phyloP scores from a whole-genome alignment of 2,329 filamentous ascomycete genomes.

The Talaromyces marneffei region DNA sequence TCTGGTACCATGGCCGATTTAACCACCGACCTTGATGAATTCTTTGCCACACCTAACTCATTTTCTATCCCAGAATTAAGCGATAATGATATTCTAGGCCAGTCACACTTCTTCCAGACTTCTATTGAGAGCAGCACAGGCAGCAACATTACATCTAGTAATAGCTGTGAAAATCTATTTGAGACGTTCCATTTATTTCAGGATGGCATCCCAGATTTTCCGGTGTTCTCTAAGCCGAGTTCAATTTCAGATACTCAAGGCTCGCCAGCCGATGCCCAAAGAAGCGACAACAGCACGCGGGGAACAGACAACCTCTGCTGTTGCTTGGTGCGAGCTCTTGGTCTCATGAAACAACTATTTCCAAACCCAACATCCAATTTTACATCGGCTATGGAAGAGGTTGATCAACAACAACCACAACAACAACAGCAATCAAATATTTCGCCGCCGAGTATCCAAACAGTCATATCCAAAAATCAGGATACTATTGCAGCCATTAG shows the following conservation, averaged over 20 bases:
- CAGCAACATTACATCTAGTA: not conserved
- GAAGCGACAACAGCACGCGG: not conserved
- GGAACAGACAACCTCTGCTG: not conserved
- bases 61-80: constrained; percentile 6
- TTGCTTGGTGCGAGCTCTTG: not conserved
- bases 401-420: not conserved
- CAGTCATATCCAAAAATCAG: constrained; percentile 17
- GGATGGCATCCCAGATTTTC: not conserved
- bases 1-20: not conserved
- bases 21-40: constrained; percentile 16
- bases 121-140: not conserved
- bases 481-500: constrained; percentile 25
- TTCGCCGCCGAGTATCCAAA: not conserved
- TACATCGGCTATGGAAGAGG: not conserved
- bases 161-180: not conserved
- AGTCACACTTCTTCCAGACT: not conserved
- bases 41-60: constrained; percentile 16
- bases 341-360: not conserved
- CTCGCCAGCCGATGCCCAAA: not conserved
- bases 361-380: not conserved
- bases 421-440: not conserved
- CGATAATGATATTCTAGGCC: not conserved
- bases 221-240: not conserved
- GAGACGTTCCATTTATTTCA: not conserved
- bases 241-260: not conserved